Conservation (phyloP, 345 rosid species). For the Linum usitatissimum region DNA sequence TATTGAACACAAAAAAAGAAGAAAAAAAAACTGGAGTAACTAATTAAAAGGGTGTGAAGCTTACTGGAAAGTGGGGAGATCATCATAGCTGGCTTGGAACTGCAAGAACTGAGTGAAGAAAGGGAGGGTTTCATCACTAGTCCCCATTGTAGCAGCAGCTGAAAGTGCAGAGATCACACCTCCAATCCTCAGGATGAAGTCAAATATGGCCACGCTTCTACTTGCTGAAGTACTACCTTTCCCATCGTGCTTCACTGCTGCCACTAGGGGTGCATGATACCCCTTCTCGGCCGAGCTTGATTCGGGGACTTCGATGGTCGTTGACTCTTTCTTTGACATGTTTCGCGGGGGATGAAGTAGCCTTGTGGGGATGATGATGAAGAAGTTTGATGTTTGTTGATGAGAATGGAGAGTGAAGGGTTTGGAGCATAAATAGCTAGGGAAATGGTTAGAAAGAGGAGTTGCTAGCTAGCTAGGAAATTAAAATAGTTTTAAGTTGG, state of each 20-base stretch:
- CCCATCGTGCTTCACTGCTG: conserved; percentile 10
- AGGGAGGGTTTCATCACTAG: conserved; percentile 62
- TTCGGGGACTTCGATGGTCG: conserved; percentile 32
- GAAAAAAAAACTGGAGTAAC: too few relatives aligned
- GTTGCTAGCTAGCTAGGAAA: not conserved
- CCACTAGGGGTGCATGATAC: conserved; percentile 32
- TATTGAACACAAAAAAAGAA: too few relatives aligned
- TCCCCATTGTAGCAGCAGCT: conserved; percentile 55
- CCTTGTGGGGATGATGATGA: not conserved
- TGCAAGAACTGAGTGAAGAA: conserved; percentile 86
- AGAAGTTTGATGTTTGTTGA: not conserved
- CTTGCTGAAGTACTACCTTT: conserved; percentile 16
- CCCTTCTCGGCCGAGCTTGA: conserved; percentile 35
- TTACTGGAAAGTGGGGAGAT: conserved; percentile 54
- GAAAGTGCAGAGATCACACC: conserved; percentile 39
- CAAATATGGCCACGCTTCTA: conserved; percentile 58
- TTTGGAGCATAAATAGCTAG: not conserved
- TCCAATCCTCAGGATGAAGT: conserved; percentile 56
- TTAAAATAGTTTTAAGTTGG: too few relatives aligned
- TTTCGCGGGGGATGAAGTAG: not conserved
- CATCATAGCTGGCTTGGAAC: conserved; percentile 74
- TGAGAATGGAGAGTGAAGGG: not conserved
- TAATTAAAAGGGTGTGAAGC: conserved; percentile 7
- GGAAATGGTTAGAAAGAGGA: not conserved
- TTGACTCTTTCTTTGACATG: conserved; percentile 1